A percentile compares a stretch with the other conserved stretches of the same genome.
These are phyloP conservation scores for Leptographium galeiforme DNA, from an alignment of 2,329 filamentous ascomycete genomes.

Conservation along the genomic window DNA sequence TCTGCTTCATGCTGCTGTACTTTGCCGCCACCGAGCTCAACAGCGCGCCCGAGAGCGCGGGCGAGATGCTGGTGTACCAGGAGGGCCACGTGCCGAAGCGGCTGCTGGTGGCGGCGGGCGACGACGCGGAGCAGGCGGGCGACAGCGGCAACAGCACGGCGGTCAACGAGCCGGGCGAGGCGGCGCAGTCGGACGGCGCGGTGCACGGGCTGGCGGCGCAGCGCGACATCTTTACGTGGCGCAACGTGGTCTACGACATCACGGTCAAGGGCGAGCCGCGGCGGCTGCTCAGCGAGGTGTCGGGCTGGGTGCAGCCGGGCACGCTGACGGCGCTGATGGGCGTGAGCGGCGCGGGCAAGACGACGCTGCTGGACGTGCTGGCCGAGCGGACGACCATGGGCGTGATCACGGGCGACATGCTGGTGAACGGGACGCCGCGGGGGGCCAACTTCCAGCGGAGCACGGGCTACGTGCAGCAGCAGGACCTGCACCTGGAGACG, in stretches of 20 bases:
- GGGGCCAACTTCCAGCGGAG: conserved; percentile 79
- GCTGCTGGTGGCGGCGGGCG: conserved; percentile 34
- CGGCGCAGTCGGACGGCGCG: no score
- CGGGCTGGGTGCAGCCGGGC: conserved; percentile 88
- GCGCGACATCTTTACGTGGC: conserved; percentile 75
- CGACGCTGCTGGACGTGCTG: conserved; percentile 73
- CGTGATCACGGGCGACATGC: conserved; percentile 74
- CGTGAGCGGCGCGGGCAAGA: conserved; percentile 82
- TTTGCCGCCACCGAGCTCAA: conserved; percentile 38
- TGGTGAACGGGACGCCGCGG: conserved; percentile 48
- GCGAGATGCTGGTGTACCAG: conserved; percentile 5
- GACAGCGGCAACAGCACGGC: background rate
- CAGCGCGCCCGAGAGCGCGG: background rate
- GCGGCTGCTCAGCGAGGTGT: conserved; percentile 69
- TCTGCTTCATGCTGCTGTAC: conserved; percentile 41
- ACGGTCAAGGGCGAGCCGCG: conserved; percentile 67
- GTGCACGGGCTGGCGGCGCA: conserved; percentile 29
- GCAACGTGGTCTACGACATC: conserved; percentile 61
- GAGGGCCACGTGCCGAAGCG: conserved; percentile 41
- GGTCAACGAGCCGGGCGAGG: background rate
- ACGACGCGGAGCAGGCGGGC: background rate
- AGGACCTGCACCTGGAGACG: conserved; percentile 71
- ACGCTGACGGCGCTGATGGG: conserved; percentile 88
- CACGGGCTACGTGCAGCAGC: conserved; percentile 84
- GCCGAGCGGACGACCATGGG: conserved; percentile 80